A percentile compares a stretch with the other conserved stretches of the same genome.
Evolutionary conservation across 345 rosid genomes (phyloP).

Genomic region (Aquilaria yunnanensis): DNA sequence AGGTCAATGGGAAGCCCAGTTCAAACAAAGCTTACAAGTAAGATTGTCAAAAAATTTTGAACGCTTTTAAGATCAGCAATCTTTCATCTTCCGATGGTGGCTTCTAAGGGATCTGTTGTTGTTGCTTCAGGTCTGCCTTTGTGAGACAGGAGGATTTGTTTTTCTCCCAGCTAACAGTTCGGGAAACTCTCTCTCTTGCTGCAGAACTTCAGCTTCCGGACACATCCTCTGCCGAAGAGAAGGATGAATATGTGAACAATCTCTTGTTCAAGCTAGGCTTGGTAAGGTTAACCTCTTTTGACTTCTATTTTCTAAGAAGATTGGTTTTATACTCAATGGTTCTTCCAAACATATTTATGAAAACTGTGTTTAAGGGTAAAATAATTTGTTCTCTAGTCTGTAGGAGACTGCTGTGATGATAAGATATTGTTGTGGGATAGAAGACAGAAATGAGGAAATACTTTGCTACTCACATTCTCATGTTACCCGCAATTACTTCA

Average conservation of each 20-base stretch:
- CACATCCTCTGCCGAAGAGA: constrained; percentile 60
- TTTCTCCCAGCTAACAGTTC: constrained; percentile 91
- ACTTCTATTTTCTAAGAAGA: not conserved
- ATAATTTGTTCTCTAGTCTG: not conserved
- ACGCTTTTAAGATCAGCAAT: not conserved
- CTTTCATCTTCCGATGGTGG: not conserved
- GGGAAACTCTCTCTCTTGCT: constrained; percentile 91
- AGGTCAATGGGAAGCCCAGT: constrained; percentile 66
- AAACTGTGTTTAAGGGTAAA: too few species aligned
- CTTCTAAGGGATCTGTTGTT: constrained; percentile 12
- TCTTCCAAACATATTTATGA: not conserved
- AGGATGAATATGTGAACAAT: constrained; percentile 73
- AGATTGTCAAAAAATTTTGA: not conserved
- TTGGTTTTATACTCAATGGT: too few species aligned
- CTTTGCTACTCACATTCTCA: not conserved
- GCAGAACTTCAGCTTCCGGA: constrained; percentile 87
- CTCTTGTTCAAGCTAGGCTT: constrained; percentile 77
- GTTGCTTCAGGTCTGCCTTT: constrained; percentile 63
- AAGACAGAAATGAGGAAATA: not conserved
- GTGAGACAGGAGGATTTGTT: constrained; percentile 96
- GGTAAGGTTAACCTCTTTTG: constrained; percentile 39
- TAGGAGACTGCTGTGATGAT: not conserved
- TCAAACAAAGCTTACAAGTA: constrained; percentile 73
- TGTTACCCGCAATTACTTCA: not conserved
- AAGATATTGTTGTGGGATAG: constrained; percentile 4